A percentile compares a stretch with the other conserved stretches of the same genome.
Evolutionary conservation across 1,139 yeast genomes (phyloP).

Genomic region (Saccharomyces hybrid): DNA sequence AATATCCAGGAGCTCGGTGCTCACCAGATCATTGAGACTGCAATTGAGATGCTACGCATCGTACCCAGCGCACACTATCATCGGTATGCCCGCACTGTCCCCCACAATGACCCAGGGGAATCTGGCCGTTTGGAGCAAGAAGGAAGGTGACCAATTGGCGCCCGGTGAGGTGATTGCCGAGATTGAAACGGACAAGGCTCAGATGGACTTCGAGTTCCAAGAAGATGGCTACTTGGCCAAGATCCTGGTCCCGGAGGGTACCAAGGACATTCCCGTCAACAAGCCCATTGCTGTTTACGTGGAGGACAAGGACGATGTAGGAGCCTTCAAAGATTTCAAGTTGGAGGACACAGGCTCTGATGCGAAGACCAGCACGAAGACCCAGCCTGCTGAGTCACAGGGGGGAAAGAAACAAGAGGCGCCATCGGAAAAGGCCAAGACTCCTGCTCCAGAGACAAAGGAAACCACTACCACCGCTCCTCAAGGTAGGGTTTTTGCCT

Average conservation of each 20-base stretch:
- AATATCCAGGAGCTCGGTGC: slow-evolving; percentile 18
- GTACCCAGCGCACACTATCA: slow-evolving; percentile 56
- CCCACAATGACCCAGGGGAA: slow-evolving; percentile 98
- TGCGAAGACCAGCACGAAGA: not conserved
- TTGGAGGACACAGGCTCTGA: slow-evolving; percentile 62
- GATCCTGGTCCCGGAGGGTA: slow-evolving; percentile 75
- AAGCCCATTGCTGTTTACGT: slow-evolving; percentile 96
- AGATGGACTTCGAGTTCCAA: slow-evolving; percentile 98
- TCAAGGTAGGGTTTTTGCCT: slow-evolving; percentile 74
- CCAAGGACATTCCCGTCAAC: slow-evolving; percentile 87
- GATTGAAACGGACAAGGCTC: slow-evolving; percentile 97
- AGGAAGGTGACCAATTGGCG: slow-evolving; percentile 73
- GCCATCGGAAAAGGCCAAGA: not conserved
- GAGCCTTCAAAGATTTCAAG: slow-evolving; percentile 81
- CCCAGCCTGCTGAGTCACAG: slow-evolving; percentile 3
- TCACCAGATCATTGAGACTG: slow-evolving; percentile 14
- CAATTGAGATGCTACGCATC: slow-evolving; percentile 31
- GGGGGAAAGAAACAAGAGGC: slow-evolving; percentile 16
- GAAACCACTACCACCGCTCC: slow-evolving; percentile 28
- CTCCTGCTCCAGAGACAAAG: not conserved
- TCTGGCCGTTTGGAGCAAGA: slow-evolving; percentile 80
- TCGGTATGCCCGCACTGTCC: slow-evolving; percentile 78
- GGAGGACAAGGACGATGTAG: slow-evolving; percentile 75
- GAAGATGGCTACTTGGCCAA: slow-evolving; percentile 96
- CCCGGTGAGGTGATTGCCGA: slow-evolving; percentile 96